These are phyloP conservation scores for Cyclotella cryptica DNA, from an alignment of 108 stramenopile species.

Conservation along the genomic window DNA sequence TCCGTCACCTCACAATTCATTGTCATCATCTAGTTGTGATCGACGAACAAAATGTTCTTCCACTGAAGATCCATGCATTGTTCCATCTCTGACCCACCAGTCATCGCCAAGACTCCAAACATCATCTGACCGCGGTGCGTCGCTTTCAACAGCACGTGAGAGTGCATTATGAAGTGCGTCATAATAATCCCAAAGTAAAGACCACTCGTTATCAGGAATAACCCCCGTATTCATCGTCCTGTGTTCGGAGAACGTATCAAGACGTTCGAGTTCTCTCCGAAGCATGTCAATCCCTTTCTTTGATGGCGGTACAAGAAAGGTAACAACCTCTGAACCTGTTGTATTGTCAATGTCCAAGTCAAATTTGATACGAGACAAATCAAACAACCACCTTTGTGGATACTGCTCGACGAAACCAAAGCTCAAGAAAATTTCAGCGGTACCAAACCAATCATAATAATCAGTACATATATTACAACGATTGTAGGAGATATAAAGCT, in stretches of 20 bases:
- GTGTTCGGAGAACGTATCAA: conserved; percentile 18
- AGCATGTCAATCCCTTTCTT: conserved; percentile 38
- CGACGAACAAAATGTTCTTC: conserved; percentile 27
- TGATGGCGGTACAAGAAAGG: conserved; percentile 46
- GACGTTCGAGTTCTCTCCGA: conserved; percentile 22
- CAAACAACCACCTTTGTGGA: conserved; percentile 78
- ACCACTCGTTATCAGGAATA: conserved; percentile 26
- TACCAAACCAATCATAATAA: conserved; percentile 52
- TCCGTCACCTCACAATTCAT: neutral
- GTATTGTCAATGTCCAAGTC: conserved; percentile 42
- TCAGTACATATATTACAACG: conserved; percentile 60
- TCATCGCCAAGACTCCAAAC: conserved; percentile 34
- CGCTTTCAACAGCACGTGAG: conserved; percentile 16
- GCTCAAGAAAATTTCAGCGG: conserved; percentile 68
- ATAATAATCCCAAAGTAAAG: conserved; percentile 41
- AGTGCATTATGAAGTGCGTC: conserved; percentile 46
- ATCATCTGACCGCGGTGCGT: conserved; percentile 32
- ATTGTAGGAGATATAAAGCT: conserved; percentile 76
- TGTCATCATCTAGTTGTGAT: neutral
- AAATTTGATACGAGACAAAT: conserved; percentile 46
- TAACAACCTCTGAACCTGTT: conserved; percentile 30
- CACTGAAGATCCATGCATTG: conserved; percentile 13
- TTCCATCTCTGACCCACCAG: conserved; percentile 48
- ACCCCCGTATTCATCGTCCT: neutral
- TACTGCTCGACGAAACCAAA: conserved; percentile 85